Evolutionary conservation across 2,329 filamentous ascomycete species (phyloP), one percentile per base, ranked within the genome.

Genomic region (Gaeumannomyces sp.): DNA sequence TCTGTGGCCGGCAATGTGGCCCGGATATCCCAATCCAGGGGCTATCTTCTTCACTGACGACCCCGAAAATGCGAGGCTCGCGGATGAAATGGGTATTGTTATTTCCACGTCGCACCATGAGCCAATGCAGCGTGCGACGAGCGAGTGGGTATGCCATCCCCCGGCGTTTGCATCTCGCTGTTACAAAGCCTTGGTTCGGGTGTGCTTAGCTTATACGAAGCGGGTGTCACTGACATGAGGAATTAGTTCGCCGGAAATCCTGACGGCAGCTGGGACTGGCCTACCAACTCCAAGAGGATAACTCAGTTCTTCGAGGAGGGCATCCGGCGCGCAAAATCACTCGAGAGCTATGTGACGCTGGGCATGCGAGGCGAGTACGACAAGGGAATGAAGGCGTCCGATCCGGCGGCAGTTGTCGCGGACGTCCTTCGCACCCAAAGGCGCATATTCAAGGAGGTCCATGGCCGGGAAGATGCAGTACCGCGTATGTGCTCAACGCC

Each of bases 21-120:
- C 50, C 8, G 50, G 45, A 19, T 64, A 45, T 29, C 62, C 62
- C 19, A 57, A 57, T 8, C 62, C 62, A 7, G 84, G 82, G 7
- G 84, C 82, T 68, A 90, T 91, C 81, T 90, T 92, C 71, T 85
- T 87, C 71, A 83, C 90, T 1, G 90, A 92, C 67, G 89, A 92
- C 71, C 79, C 84, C 3, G 79, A 81, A 35, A 92, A 87, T 69
- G 87, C 90, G 71, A 84, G 86, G 0, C 80, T 90, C 6, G 87
- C 89, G 0, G 87, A 92, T 69, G 88, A 88, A n/a, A 92, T 86
- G 72, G 89, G 87, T 57, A 85, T 92, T 65, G 88, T 92, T 0
- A 85, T 92, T 72, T 88, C 88, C 3, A 89, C 86, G 10, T 89
- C 86, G 13, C 90, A 92, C 73, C 91, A 85, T 1, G 89, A 92